A percentile compares a stretch with the other conserved stretches of the same genome.
Evolutionary conservation across 257 asterid species (phyloP).

Genomic region (Scutellaria galericulata): DNA sequence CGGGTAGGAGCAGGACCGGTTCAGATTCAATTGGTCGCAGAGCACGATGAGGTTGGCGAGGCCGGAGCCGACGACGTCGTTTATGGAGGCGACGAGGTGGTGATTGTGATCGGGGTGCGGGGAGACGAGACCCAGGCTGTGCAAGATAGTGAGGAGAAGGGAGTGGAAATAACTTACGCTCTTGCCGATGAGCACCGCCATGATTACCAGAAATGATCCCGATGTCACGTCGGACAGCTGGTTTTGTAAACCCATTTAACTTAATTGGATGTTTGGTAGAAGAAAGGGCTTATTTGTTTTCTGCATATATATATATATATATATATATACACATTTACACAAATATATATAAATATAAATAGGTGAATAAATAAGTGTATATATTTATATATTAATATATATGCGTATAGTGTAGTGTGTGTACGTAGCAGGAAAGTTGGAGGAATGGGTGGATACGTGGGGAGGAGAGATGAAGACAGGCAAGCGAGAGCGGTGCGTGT

Average conservation of each 20-base stretch:
- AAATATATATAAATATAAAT: too few species aligned
- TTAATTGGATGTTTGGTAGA: not conserved
- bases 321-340: too few species aligned
- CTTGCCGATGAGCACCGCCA: slow-evolving; percentile 54
- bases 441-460: slow-evolving; percentile 30
- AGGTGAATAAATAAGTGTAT: too few species aligned
- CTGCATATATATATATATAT: not conserved
- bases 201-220: slow-evolving; percentile 58
- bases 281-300: not conserved
- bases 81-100: slow-evolving; percentile 35
- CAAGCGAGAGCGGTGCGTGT: not conserved
- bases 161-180: slow-evolving; percentile 60
- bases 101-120: slow-evolving; percentile 29
- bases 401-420: not conserved
- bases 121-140: slow-evolving; percentile 40
- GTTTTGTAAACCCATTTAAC: slow-evolving; percentile 66
- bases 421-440: not conserved
- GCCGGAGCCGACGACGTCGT: slow-evolving; percentile 64
- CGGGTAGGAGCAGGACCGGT: slow-evolving; percentile 50
- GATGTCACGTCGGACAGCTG: slow-evolving; percentile 74
- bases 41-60: slow-evolving; percentile 57
- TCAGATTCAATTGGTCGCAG: slow-evolving; percentile 68
- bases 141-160: slow-evolving; percentile 43
- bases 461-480: slow-evolving; percentile 35
- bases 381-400: too few species aligned